A percentile compares a stretch with the other conserved stretches of the same genome.
Conservation (phyloP, 2,329 filamentous ascomycete species). For the Furcasterigmium furcatum region DNA sequence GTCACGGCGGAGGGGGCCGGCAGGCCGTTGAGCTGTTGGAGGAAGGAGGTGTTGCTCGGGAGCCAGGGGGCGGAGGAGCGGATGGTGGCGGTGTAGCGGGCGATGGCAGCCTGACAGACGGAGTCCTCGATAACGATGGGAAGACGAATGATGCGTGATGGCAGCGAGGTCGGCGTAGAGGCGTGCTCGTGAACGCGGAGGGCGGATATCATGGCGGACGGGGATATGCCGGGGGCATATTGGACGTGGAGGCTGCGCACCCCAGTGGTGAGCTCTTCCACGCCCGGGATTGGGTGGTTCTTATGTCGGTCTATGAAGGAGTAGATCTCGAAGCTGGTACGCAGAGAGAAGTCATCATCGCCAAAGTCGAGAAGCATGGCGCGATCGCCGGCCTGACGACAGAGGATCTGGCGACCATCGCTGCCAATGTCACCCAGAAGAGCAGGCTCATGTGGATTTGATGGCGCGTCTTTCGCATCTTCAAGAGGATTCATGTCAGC, state of each 20-base stretch:
- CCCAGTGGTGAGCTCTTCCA: conserved; percentile 28
- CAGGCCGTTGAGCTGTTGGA: conserved; percentile 29
- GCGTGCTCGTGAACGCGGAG: conserved; percentile 16
- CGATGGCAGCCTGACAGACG: conserved; percentile 44
- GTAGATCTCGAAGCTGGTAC: conserved; percentile 26
- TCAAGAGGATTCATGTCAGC: conserved; percentile 10
- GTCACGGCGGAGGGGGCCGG: conserved; percentile 16
- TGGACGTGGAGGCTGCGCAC: conserved; percentile 28
- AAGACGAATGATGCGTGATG: conserved; percentile 26
- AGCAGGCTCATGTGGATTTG: not conserved
- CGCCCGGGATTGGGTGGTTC: conserved; percentile 18
- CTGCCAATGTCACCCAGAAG: conserved; percentile 12
- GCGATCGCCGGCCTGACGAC: conserved; percentile 27
- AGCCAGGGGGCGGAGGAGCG: conserved; percentile 59
- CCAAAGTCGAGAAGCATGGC: conserved; percentile 30
- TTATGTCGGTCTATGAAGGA: conserved; percentile 27
- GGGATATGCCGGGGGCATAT: conserved; percentile 17
- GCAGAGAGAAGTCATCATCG: conserved; percentile 22
- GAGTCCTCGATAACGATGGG: conserved; percentile 35
- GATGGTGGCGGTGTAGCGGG: conserved; percentile 60
- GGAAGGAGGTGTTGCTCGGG: conserved; percentile 58
- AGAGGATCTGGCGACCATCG: conserved; percentile 12
- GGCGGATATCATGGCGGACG: conserved; percentile 13
- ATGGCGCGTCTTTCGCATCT: not conserved
- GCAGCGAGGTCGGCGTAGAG: conserved; percentile 15